These are phyloP conservation scores for Neurospora sp. DNA, from an alignment of 495 filamentous ascomycete genomes.

Conservation along the genomic window DNA sequence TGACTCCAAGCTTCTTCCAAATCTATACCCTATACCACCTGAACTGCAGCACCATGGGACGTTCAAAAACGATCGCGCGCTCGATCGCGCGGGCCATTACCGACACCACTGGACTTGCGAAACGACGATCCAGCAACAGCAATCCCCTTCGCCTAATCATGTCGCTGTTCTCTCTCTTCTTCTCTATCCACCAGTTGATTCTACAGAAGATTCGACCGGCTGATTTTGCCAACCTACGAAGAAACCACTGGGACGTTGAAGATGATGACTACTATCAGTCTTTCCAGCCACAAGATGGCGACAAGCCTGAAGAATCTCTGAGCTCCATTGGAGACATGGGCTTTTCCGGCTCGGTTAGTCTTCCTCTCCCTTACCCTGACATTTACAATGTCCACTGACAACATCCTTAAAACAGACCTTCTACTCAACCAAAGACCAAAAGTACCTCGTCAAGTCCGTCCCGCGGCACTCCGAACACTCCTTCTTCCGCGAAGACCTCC, in stretches of 20 bases:
- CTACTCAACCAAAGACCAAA: slow-evolving; percentile 49
- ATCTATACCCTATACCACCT: too few relatives aligned
- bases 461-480: slow-evolving; percentile 56
- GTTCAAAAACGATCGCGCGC: slow-evolving; percentile 20
- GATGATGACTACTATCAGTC: slow-evolving; percentile 19
- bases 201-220: slow-evolving; percentile 29
- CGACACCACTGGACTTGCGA: slow-evolving; percentile 12
- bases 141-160: slow-evolving; percentile 15
- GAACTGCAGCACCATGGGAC: slow-evolving; percentile 10
- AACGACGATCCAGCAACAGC: background rate
- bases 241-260: slow-evolving; percentile 18
- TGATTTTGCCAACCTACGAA: slow-evolving; percentile 25
- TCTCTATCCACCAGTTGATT: slow-evolving; percentile 28
- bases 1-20: too few relatives aligned
- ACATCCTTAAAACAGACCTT: slow-evolving; percentile 40
- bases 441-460: slow-evolving; percentile 57
- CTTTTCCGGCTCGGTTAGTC: slow-evolving; percentile 24
- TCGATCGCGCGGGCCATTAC: slow-evolving; percentile 29
- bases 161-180: slow-evolving; percentile 23
- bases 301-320: slow-evolving; percentile 11
- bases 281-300: slow-evolving; percentile 11
- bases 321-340: slow-evolving; percentile 27
- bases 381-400: background rate
- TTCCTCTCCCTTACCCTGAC: too few relatives aligned
- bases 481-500: slow-evolving; percentile 56